phyloP scores from a whole-genome alignment of 345 rosid genomes.

The Tarenaya hassleriana region DNA sequence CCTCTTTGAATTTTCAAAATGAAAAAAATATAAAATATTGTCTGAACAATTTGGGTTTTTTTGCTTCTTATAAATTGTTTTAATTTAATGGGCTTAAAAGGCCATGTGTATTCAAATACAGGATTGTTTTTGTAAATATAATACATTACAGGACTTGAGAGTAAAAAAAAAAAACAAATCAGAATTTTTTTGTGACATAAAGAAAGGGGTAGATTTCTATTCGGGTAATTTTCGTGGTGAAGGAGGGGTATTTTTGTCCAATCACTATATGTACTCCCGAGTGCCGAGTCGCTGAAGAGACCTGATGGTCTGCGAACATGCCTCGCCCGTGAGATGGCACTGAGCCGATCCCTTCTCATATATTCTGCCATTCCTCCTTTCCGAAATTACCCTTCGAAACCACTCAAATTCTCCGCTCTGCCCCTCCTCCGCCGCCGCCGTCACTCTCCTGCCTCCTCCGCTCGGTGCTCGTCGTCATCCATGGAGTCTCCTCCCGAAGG shows the following conservation, averaged over 20 bases:
- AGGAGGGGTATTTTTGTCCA: constrained; percentile 4
- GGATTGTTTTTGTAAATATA: too few species aligned
- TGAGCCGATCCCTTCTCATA: constrained; percentile 24
- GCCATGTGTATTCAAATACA: too few species aligned
- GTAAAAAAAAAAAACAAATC: too few species aligned
- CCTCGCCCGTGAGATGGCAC: constrained; percentile 29
- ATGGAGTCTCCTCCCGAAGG: constrained; percentile 92
- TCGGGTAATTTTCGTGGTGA: background rate
- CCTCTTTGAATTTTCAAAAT: too few species aligned
- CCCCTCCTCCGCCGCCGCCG: constrained; percentile 24
- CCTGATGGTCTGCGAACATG: background rate
- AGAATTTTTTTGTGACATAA: too few species aligned
- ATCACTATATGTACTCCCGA: background rate
- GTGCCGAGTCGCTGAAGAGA: background rate
- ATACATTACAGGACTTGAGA: too few species aligned
- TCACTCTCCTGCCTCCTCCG: constrained; percentile 13
- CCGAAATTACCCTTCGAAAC: constrained; percentile 30
- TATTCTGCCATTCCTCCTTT: constrained; percentile 16
- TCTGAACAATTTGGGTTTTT: too few species aligned
- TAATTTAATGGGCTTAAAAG: too few species aligned
- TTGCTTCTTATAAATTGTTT: too few species aligned
- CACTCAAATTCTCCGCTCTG: constrained; percentile 24
- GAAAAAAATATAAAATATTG: too few species aligned
- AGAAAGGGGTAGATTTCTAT: too few species aligned
- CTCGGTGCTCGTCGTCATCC: constrained; percentile 34